Base-by-base conservation (phyloP, 768 basidiomycete species). In the Kockovaella imperatae region DNA sequence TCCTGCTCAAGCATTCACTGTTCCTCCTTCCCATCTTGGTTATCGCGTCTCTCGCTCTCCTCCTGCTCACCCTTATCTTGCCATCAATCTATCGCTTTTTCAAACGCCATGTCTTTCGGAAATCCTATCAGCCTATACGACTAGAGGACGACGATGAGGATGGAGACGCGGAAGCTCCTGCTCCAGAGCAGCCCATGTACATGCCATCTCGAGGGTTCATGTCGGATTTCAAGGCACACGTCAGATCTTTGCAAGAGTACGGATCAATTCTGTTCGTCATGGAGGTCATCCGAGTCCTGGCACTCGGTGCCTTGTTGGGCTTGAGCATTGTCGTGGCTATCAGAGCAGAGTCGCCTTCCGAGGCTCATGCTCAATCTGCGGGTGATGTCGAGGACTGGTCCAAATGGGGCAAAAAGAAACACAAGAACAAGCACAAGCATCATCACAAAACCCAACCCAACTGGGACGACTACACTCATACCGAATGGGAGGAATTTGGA, bases 321-420 rank as follows among this genome's bases (percentile, higher is more conserved):
- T 60, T 83, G 14, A 78, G 77, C 48, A 67, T 72, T 6, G 67
- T 78, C 42, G 74, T 75, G 2, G 73, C 76, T 20, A 59, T 77
- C 31, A 52, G 75, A 20, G 43, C 70, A 15, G 67, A 73, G 30
- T 64, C 74, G 40, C 64, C 70, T 5, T 31, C 21, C 3, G 15
- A 29, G 6, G 39, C 46, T 21, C 11, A 31, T 15, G 24, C n/a
- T 20, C 31, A 31, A 14, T 10, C 10, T 6, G 41, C 7, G 32
- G 43, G 45, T 21, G 38, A 44, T 13, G 41, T 24, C 2, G 38
- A 43, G 4, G 42, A 48, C 29, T 56, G 36, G 11, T 47, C 2
- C 47, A 60, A 13, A 47, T 50, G 10, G 32, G 44, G n/a, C 54
- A 52, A 53, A 30, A 46, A 56, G 18, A 59, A 62, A 45, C 46